Percentiles rank a stretch among this genome's conserved stretches.
Conservation (phyloP, 2,329 filamentous ascomycete genomes). For the Gnomoniopsis smithogilvyi region DNA sequence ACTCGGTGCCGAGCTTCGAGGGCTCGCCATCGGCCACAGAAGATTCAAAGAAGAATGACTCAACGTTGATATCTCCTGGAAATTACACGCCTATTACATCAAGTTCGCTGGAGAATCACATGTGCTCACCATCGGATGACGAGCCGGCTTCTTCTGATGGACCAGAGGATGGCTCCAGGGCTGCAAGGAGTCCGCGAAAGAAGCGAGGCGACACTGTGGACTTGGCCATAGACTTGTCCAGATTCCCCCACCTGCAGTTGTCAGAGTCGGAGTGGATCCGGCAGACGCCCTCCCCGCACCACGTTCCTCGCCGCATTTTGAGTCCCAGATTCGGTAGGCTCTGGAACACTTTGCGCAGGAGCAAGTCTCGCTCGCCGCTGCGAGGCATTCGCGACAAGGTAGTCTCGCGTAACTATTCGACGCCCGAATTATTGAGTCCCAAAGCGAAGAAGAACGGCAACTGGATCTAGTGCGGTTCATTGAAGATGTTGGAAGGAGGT, state of each 20-base stretch:
- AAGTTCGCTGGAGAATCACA: not conserved
- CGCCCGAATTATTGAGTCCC: constrained; percentile 2
- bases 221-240: constrained; percentile 7
- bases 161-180: not conserved
- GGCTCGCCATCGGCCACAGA: not conserved
- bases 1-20: constrained; percentile 11
- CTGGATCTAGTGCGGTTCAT: constrained; percentile 20
- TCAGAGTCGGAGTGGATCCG: constrained; percentile 13
- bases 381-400: not conserved
- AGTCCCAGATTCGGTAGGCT: constrained; percentile 14
- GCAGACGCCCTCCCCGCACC: constrained; percentile 13
- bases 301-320: constrained; percentile 4
- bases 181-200: not conserved
- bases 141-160: not conserved
- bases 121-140: not conserved
- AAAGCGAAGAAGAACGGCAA: constrained; percentile 12
- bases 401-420: constrained; percentile 7
- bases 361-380: constrained; percentile 13
- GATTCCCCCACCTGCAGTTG: constrained; percentile 12
- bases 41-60: not conserved
- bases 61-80: not conserved
- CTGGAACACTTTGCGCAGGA: constrained; percentile 15
- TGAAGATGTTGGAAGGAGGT: constrained; percentile 4
- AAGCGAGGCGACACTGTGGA: not conserved
- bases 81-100: not conserved